Conservation (phyloP, 2,329 filamentous ascomycete species). For the Colletotrichum sidae region DNA sequence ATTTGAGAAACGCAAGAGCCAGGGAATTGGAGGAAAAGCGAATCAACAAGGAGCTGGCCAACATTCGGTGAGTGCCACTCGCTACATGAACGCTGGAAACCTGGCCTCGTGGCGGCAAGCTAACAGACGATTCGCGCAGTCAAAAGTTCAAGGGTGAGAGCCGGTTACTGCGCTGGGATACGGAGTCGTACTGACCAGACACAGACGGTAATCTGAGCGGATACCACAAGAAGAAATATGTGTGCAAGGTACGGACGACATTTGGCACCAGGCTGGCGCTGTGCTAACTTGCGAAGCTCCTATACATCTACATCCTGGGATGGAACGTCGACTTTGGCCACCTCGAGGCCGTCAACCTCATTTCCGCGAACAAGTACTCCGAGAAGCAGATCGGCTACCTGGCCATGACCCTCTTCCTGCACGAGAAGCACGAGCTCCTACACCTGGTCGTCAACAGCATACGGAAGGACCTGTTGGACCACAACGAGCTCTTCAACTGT, state of each 20-base stretch:
- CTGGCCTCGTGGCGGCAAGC: slow-evolving; percentile 34
- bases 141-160: slow-evolving; percentile 90
- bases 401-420: slow-evolving; percentile 95
- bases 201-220: slow-evolving; percentile 88
- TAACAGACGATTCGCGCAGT: slow-evolving; percentile 50
- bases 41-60: slow-evolving; percentile 99
- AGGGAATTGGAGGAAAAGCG: slow-evolving; percentile 97
- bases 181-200: slow-evolving; percentile 42
- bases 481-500: slow-evolving; percentile 98
- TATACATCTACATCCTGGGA: slow-evolving; percentile 98
- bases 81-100: slow-evolving; percentile 20
- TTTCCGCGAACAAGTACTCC: slow-evolving; percentile 96
- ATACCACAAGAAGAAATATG: slow-evolving; percentile 99
- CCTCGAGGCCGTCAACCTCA: slow-evolving; percentile 96
- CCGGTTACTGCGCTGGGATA: slow-evolving; percentile 10
- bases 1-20: slow-evolving; percentile 92
- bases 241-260: slow-evolving; percentile 81
- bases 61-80: slow-evolving; percentile 78
- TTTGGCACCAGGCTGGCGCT: slow-evolving; percentile 10
- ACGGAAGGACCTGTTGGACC: slow-evolving; percentile 91
- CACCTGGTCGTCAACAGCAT: slow-evolving; percentile 99
- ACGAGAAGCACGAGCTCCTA: slow-evolving; percentile 95
- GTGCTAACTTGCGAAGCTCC: slow-evolving; percentile 66
- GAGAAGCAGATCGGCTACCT: slow-evolving; percentile 99
- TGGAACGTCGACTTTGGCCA: slow-evolving; percentile 99